Evolutionary conservation across 2,329 filamentous ascomycete genomes (phyloP).

Genomic region (Fragosphaeria purpurea): DNA sequence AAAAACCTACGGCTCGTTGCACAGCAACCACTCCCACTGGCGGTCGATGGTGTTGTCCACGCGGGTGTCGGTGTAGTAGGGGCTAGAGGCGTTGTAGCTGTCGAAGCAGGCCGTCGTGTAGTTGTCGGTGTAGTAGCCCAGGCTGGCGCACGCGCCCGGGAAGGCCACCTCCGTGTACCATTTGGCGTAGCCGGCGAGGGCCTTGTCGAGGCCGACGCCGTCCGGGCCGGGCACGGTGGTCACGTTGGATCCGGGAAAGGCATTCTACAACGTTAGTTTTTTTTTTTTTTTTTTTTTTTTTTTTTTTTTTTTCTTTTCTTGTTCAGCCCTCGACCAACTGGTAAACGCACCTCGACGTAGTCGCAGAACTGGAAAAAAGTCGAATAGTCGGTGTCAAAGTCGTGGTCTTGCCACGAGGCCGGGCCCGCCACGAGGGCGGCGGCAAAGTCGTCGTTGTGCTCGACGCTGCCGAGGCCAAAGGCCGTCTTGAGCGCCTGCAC

Average conservation of each 20-base stretch:
- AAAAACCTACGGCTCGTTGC: constrained; percentile 31
- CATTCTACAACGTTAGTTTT: no score
- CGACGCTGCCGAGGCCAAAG: constrained; percentile 37
- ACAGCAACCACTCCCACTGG: constrained; percentile 47
- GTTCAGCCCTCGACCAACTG: no score
- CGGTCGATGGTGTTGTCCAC: constrained; percentile 33
- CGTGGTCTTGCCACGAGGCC: constrained; percentile 46
- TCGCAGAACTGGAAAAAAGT: constrained; percentile 41
- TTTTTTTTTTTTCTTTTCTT: no score
- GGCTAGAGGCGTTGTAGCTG: constrained; percentile 34
- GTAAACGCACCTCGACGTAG: constrained; percentile 27
- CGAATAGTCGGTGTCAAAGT: constrained; percentile 35
- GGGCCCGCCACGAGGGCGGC: constrained; percentile 42
- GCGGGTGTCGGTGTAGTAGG: constrained; percentile 26
- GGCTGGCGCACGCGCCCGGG: constrained; percentile 33
- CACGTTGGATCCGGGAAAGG: constrained; percentile 15
- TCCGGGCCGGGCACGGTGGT: constrained; percentile 30
- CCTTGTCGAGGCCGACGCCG: constrained; percentile 40
- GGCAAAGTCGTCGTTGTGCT: constrained; percentile 35
- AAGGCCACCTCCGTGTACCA: constrained; percentile 32
- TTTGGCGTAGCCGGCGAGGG: constrained; percentile 40
- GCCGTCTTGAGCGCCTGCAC: constrained; percentile 36
- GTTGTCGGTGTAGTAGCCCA: constrained; percentile 32
- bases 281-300: no score
- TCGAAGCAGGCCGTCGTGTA: constrained; percentile 37